Evolutionary conservation across 2,329 filamentous ascomycete genomes (phyloP), one percentile per base, ranked within the genome.

Genomic region (Colletotrichum sp.): DNA sequence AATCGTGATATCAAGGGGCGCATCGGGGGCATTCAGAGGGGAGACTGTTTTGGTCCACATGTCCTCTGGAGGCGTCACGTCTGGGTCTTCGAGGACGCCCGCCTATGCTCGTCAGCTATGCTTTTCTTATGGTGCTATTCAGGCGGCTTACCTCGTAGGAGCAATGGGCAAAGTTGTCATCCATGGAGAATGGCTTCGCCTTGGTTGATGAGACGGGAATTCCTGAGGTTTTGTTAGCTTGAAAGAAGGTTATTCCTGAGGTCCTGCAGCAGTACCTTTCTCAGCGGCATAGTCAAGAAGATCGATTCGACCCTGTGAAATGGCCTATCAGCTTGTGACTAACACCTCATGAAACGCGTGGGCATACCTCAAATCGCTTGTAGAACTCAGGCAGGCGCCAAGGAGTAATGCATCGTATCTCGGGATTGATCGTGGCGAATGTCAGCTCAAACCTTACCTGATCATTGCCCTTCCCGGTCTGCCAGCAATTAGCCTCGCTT

Each of bases 141-240:
- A 6, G 44, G 5, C 93, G 82, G 94, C 95, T 7, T 13, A 39
- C 55, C 88, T 98, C 95, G 84, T 97, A 98, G 76, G 87, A 90
- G 89, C 93, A 95, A 86, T 96, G 94, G 72, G 93, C 93, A n/a
- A 69, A 60, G 55, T 69, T 69, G 24, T 60, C 67, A 6, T 93
- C 91, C 88, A 90, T 90, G 15, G 69, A 72, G 60, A 57, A 67
- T 4, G 75, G 66, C 86, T 93, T 93, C 82, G 91, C 91, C 87
- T 94, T 94, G 80, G 93, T 95, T 80, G 91, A 93, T 28, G 91
- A 92, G 76, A 95, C 93, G 64, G 94, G 93, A 77, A 95, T 95
- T 82, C 90, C 73, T 76, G n/a, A 8, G 57, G 1, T 15, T 10
- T 6, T 26, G 15, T 73, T 4, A 71, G 72, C 39, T 44, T 3